Base-by-base conservation (phyloP, 2,329 filamentous ascomycete species). In the Conoideocrella luteorostrata region DNA sequence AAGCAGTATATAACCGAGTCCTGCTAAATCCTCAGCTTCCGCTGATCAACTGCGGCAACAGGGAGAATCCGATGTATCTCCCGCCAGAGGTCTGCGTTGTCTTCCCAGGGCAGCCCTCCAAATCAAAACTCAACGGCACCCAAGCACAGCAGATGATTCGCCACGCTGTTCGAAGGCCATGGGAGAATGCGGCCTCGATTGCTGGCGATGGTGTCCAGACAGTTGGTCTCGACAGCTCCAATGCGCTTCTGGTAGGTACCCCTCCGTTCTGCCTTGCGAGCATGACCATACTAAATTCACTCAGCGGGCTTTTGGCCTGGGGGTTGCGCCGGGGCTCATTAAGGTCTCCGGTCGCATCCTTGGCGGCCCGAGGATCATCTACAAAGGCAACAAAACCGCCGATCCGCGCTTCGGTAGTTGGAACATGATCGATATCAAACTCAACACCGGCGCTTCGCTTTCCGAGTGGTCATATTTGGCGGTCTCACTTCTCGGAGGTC, bases 321-420 rank as follows among this genome's bases (percentile, higher is more conserved):
- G 58, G 0, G 63, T 80, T 3, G 57, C 60, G 0, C 60, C 64
- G 0, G 56, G 61, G 2, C 67, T 88, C 46, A 68, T 88, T 37
- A 82, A 79, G 0, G 80, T 88, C 0, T 68, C 68, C 3, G 83
- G 76, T 7, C 74, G 83, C 3, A 70, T 86, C 6, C 67, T 88
- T 0, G 41, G 48, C 0, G 53, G 70, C 1, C 82, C 82, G 0
- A 55, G 54, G 1, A 60, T 87, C 26, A 58, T 62, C 3, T 87
- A 87, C 52, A 50, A 52, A 10, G 26, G 26, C 26, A 56, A 53
- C 13, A 57, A 53, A n/a, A 24, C 52, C 5, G 50, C 47, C 3
- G 18, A 40, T 2, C 49, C 55, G 11, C 37, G 44, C 7, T 50
- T 59, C 5, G 79, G 77, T 3, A 68, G 69, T 21, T 84, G 80